phyloP scores from a whole-genome alignment of 2,329 filamentous ascomycete genomes.

The Boeremia lycopersici region DNA sequence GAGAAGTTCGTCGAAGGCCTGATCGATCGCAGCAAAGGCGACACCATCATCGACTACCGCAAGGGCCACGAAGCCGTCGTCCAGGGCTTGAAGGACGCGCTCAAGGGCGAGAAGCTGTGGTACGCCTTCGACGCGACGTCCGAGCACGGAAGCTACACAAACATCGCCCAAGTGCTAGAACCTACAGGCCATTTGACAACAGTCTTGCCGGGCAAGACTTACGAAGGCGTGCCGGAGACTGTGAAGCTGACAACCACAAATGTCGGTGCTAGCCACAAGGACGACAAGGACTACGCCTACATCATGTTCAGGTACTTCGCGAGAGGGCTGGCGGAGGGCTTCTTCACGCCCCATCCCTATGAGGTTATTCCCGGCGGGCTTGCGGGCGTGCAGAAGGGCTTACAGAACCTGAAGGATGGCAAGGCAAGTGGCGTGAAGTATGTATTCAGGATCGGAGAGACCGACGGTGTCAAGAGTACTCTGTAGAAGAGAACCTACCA shows the following conservation, averaged over 20 bases:
- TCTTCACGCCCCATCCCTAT: conserved; percentile 57
- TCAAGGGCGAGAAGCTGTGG: conserved; percentile 52
- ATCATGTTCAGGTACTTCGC: conserved; percentile 54
- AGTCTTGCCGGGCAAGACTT: conserved; percentile 53
- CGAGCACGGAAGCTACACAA: conserved; percentile 55
- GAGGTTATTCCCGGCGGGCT: conserved; percentile 63
- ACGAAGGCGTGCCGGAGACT: conserved; percentile 49
- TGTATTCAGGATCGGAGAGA: conserved; percentile 63
- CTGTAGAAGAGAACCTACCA: conserved; percentile 3
- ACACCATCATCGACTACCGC: conserved; percentile 60
- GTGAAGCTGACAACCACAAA: conserved; percentile 49
- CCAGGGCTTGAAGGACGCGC: conserved; percentile 52
- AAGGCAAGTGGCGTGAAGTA: conserved; percentile 70
- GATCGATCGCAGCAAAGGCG: conserved; percentile 49
- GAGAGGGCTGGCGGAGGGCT: conserved; percentile 56
- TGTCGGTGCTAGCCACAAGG: conserved; percentile 40
- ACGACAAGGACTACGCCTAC: conserved; percentile 52
- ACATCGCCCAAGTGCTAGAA: conserved; percentile 49
- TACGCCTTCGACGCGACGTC: conserved; percentile 65
- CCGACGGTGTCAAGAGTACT: conserved; percentile 28
- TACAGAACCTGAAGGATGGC: conserved; percentile 63
- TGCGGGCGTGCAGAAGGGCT: conserved; percentile 58
- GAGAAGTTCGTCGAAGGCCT: conserved; percentile 45
- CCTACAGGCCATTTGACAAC: conserved; percentile 43
- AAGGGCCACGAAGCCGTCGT: conserved; percentile 54